Evolutionary conservation across 768 basidiomycete species (phyloP).

Genomic region (Lentinula boryana): DNA sequence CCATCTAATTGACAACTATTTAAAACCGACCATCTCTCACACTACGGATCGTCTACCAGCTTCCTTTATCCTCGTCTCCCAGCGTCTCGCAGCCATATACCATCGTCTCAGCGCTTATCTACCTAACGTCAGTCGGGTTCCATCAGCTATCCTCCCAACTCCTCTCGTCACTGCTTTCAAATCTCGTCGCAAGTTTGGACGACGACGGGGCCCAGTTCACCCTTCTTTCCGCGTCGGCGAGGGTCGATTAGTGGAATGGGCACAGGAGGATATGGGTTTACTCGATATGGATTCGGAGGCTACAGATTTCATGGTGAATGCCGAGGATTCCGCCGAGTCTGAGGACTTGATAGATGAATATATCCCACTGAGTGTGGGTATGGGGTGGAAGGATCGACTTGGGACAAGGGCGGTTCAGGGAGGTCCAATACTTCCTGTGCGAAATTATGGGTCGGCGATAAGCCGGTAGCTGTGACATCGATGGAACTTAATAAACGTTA

Average conservation of each 20-base stretch:
- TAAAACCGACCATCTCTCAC: neutral
- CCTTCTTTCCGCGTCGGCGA: conserved; percentile 30
- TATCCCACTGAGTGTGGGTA: conserved; percentile 37
- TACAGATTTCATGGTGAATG: conserved; percentile 39
- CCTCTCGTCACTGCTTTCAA: neutral
- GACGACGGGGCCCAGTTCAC: neutral
- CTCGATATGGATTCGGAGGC: conserved; percentile 32
- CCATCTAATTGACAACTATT: neutral
- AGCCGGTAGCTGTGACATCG: neutral
- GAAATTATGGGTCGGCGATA: neutral
- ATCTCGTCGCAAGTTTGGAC: neutral
- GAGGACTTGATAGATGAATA: conserved; percentile 30
- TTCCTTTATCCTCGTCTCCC: neutral
- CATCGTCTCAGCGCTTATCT: neutral
- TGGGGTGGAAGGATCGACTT: conserved; percentile 5
- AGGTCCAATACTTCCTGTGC: neutral
- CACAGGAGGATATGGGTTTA: conserved; percentile 30
- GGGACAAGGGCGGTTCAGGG: neutral
- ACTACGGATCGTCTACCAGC: neutral
- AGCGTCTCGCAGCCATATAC: neutral
- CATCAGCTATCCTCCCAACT: neutral
- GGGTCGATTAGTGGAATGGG: conserved; percentile 37
- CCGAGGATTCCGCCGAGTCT: conserved; percentile 23
- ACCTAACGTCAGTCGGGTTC: neutral
- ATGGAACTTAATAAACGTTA: too few species aligned